phyloP scores from a whole-genome alignment of 2,329 filamentous ascomycete genomes.

The Colletotrichum tropicicola region DNA sequence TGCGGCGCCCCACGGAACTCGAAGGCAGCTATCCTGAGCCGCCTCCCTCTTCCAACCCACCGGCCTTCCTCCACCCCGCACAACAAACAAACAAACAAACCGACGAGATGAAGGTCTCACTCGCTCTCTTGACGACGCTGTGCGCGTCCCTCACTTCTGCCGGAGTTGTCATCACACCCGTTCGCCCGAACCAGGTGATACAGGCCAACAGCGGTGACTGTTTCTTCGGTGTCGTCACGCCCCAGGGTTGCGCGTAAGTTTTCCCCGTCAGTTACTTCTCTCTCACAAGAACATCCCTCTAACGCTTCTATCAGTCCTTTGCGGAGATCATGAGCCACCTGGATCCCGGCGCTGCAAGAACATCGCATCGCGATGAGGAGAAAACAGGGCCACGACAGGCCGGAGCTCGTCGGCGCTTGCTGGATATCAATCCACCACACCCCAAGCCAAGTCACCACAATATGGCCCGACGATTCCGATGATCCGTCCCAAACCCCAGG shows the following conservation, averaged over 20 bases:
- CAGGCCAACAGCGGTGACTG: constrained; percentile 55
- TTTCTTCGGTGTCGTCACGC: constrained; percentile 64
- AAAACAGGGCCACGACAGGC: not conserved
- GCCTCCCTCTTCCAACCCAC: not conserved
- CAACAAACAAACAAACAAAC: not conserved
- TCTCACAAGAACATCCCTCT: not conserved
- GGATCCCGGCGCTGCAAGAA: not conserved
- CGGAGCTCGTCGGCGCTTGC: constrained; percentile 15
- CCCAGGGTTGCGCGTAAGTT: constrained; percentile 65
- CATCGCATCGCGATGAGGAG: constrained; percentile 1
- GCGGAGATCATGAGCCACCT: not conserved
- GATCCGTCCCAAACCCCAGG: not conserved
- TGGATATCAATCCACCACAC: not conserved
- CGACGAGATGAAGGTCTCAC: constrained; percentile 50
- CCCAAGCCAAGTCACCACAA: not conserved
- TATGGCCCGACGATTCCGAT: constrained; percentile 1
- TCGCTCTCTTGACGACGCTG: constrained; percentile 50
- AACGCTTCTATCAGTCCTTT: constrained; percentile 17
- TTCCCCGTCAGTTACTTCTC: not conserved
- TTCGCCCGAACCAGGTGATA: constrained; percentile 61
- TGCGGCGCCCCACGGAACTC: not conserved
- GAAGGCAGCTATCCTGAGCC: constrained; percentile 17
- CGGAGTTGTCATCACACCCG: constrained; percentile 64
- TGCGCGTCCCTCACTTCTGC: constrained; percentile 58
- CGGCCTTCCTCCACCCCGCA: not conserved